phyloP scores from a whole-genome alignment of 2,329 filamentous ascomycete genomes.

The Colletotrichum sp. region DNA sequence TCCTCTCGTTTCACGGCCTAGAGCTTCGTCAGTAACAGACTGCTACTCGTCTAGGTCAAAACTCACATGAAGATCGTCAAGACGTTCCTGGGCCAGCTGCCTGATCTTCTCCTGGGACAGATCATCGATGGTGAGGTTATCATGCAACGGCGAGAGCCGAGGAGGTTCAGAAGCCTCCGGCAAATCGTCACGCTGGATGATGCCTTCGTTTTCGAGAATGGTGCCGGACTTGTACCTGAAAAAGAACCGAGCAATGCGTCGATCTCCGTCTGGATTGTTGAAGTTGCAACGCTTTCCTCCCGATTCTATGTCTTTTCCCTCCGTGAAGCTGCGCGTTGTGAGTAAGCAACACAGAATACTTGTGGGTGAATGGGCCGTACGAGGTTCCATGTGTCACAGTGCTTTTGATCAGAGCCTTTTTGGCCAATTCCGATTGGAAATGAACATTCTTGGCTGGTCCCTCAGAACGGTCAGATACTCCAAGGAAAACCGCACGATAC shows the following conservation, averaged over 20 bases:
- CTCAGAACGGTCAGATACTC: not conserved
- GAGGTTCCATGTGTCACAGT: not conserved
- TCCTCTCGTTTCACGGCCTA: not conserved
- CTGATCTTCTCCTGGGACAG: not conserved
- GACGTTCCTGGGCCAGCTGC: not conserved
- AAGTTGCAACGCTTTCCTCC: no score
- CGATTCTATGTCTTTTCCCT: not conserved
- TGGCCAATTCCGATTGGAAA: not conserved
- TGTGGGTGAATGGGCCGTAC: no score
- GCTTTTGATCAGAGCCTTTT: not conserved
- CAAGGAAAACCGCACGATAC: not conserved
- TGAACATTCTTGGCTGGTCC: no score
- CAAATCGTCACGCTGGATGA: not conserved
- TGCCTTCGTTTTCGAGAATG: not conserved
- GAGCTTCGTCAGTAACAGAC: not conserved
- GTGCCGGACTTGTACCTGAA: not conserved
- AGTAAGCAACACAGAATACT: not conserved
- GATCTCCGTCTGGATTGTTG: not conserved
- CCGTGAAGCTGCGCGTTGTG: not conserved
- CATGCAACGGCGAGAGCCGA: not conserved
- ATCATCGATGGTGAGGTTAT: not conserved
- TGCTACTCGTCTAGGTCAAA: rapidly evolving
- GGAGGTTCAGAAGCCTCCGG: not conserved
- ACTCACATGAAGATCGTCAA: not conserved
- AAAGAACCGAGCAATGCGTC: not conserved